These are phyloP conservation scores for Lepiota brunneoincarnata DNA, from an alignment of 768 basidiomycete genomes.

Conservation along the genomic window DNA sequence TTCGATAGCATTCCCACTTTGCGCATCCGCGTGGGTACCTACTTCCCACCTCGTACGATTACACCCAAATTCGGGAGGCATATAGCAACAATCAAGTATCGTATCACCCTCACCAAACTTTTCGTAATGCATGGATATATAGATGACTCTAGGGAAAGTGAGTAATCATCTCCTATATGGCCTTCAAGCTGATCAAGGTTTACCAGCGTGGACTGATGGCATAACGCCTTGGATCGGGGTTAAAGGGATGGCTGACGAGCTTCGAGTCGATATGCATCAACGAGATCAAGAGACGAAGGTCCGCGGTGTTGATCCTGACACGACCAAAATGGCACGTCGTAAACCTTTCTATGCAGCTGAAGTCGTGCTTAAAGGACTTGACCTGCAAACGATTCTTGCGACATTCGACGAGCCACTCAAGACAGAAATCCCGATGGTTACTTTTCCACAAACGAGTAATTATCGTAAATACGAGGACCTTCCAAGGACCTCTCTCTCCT, in stretches of 20 bases:
- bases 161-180: constrained; percentile 15
- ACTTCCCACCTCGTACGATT: constrained; percentile 66
- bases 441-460: constrained; percentile 43
- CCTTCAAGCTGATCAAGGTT: constrained; percentile 1
- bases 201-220: constrained; percentile 72
- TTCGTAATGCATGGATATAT: constrained; percentile 87
- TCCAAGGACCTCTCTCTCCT: constrained; percentile 38
- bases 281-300: constrained; percentile 76
- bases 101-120: constrained; percentile 70
- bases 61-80: constrained; percentile 89
- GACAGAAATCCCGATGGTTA: constrained; percentile 47
- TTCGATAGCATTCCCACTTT: constrained; percentile 79
- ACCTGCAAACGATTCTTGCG: constrained; percentile 76
- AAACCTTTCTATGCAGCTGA: constrained; percentile 90
- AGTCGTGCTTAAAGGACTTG: constrained; percentile 72
- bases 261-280: constrained; percentile 92
- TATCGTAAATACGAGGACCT: constrained; percentile 48
- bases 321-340: constrained; percentile 60
- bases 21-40: constrained; percentile 85
- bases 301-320: constrained; percentile 51
- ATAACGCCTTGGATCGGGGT: constrained; percentile 79
- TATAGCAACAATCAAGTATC: constrained; percentile 89
- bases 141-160: constrained; percentile 69
- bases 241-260: constrained; percentile 76
- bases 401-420: constrained; percentile 74